Percentiles rank a stretch among this genome's conserved stretches.
Conservation (phyloP, 805 yeast genomes). For the Saturnispora mendoncae region DNA sequence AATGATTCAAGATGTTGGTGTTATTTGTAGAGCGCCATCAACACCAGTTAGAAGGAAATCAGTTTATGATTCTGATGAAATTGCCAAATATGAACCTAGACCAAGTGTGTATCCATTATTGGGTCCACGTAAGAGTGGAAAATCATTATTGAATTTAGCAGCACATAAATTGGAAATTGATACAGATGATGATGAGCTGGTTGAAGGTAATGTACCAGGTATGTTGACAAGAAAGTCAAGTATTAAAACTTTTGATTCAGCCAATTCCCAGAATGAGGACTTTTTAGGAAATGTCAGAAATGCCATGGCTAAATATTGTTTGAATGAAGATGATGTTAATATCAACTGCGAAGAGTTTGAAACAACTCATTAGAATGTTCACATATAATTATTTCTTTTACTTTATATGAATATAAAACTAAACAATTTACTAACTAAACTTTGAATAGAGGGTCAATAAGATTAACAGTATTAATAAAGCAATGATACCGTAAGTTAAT, state of each 20-base stretch:
- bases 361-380: constrained; percentile 24
- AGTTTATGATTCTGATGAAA: constrained; percentile 27
- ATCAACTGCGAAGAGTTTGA: constrained; percentile 52
- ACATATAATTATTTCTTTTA: not conserved
- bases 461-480: constrained; percentile 72
- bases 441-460: constrained; percentile 77
- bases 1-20: constrained; percentile 83
- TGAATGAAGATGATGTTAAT: constrained; percentile 32
- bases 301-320: constrained; percentile 31
- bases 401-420: not conserved
- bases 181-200: constrained; percentile 39
- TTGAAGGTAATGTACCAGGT: constrained; percentile 30
- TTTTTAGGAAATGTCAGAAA: constrained; percentile 35
- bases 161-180: constrained; percentile 58
- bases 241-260: constrained; percentile 23
- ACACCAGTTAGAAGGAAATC: constrained; percentile 25
- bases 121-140: constrained; percentile 64
- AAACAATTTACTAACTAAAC: constrained; percentile 39
- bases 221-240: constrained; percentile 24
- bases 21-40: constrained; percentile 48
- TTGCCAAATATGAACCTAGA: constrained; percentile 37
- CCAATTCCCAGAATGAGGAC: constrained; percentile 20
- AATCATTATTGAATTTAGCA: constrained; percentile 59
- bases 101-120: constrained; percentile 31
- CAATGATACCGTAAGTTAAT: constrained; percentile 86